These are phyloP conservation scores for Candida glaebosa DNA, from an alignment of 805 yeast species.

Conservation along the genomic window DNA sequence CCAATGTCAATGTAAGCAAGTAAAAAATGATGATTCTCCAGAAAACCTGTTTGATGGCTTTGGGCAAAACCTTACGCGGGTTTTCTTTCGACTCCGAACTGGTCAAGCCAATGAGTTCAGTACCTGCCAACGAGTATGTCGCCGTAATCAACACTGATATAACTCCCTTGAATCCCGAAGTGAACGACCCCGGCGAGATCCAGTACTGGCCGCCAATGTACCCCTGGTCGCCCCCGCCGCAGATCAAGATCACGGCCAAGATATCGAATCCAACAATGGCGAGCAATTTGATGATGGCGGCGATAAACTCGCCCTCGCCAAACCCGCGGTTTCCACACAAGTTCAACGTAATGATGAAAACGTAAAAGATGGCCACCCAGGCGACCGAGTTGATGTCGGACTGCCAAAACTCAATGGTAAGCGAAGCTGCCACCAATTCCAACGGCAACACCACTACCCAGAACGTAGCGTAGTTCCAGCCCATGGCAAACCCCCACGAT, in stretches of 20 bases:
- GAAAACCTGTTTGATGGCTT: conserved; percentile 42
- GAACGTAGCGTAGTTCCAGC: conserved; percentile 42
- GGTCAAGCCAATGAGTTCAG: conserved; percentile 40
- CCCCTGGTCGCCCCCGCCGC: conserved; percentile 41
- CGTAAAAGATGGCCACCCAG: conserved; percentile 41
- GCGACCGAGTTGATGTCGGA: conserved; percentile 35
- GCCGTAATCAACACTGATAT: conserved; percentile 38
- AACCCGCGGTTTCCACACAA: conserved; percentile 34
- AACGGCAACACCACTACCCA: conserved; percentile 44
- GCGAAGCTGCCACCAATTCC: conserved; percentile 40
- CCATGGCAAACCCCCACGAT: conserved; percentile 44
- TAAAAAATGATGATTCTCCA: conserved; percentile 40
- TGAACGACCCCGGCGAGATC: conserved; percentile 35
- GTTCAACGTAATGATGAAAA: conserved; percentile 31
- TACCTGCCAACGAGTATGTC: conserved; percentile 41
- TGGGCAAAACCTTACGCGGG: conserved; percentile 37
- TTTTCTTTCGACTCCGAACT: conserved; percentile 35
- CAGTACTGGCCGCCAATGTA: conserved; percentile 36
- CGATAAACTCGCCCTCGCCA: conserved; percentile 35
- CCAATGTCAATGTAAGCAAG: conserved; percentile 37
- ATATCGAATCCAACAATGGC: conserved; percentile 41
- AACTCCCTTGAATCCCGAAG: conserved; percentile 40
- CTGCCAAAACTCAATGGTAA: conserved; percentile 40
- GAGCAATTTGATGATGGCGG: conserved; percentile 33
- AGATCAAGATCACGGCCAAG: conserved; percentile 35